Evolutionary conservation across 2,329 filamentous ascomycete species (phyloP), one percentile per base, ranked within the genome.

Genomic region (Trichoderma arundinaceum): DNA sequence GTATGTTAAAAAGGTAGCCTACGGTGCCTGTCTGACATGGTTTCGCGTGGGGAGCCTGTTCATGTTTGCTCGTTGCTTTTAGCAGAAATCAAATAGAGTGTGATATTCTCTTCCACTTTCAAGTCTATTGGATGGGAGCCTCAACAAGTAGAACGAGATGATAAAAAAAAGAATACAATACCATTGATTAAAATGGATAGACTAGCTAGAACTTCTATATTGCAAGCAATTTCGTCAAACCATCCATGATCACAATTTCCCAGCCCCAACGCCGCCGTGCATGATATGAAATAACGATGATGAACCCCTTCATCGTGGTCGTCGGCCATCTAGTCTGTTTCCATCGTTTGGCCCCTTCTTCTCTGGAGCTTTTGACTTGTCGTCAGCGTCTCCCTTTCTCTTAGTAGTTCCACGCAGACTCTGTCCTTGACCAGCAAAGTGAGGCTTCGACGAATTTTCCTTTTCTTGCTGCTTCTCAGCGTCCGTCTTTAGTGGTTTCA

Each of bases 401-500:
- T 94, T 96, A 38, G 85, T 82, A 1, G 83, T 85, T 15, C 87
- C 84, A 48, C 87, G 83, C 43, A 97, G 79, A 5, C 91, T 95
- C 77, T 97, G 91, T 0, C 94, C 94, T 69, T 92, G 87, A 0
- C 94, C 94, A 4, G 89, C 87, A 77, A 97, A 97, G 71, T 88
- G 88, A n/a, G 90, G 90, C 69, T 88, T 86, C 67, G 84, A 83
- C 4, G 85, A 83, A n/a, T 87, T 70, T 68, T 88, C 85, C 43
- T 87, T 84, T 66, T 90, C 88, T 67, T 88, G 83, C 59, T 88
- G 86, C 74, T 88, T 88, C 66, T 92, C 88, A 41, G 87, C 90
- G 65, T 90, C 88, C 8, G 91, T 92, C 81, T 92, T 94, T 48
- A 96, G 83, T 0, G 94, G 94, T 77, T 91, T 96, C 75, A 97